Evolutionary conservation across 306 rosid genomes (phyloP).

Genomic region (Quercus glauca): DNA sequence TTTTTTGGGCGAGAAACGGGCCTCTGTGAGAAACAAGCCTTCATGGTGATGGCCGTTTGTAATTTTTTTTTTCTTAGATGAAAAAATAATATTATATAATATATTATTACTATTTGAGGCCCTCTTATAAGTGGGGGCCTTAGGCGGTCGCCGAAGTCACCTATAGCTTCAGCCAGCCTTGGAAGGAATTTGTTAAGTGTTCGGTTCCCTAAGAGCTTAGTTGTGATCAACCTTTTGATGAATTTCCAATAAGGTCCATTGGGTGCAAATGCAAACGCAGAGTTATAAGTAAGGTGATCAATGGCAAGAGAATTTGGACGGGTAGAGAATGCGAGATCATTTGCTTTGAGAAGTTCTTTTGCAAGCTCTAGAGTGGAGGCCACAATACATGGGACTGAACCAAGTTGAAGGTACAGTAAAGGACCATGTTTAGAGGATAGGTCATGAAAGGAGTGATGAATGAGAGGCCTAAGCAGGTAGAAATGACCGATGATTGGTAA

Average conservation of each 20-base stretch:
- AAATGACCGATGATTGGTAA: conserved; percentile 41
- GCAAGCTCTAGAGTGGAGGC: conserved; percentile 32
- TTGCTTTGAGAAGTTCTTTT: conserved; percentile 37
- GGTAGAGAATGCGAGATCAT: conserved; percentile 30
- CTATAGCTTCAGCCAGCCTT: too few species aligned
- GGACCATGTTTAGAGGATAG: conserved; percentile 39
- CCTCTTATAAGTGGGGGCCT: too few species aligned
- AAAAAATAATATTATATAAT: too few species aligned
- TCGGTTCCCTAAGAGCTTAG: conserved; percentile 33
- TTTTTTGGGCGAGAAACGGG: too few species aligned
- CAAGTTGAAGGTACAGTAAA: conserved; percentile 33
- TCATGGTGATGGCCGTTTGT: too few species aligned
- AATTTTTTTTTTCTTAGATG: too few species aligned
- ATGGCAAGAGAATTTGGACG: conserved; percentile 23
- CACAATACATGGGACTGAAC: conserved; percentile 24
- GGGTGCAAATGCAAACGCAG: conserved; percentile 42
- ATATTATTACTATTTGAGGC: too few species aligned
- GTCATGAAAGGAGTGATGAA: conserved; percentile 31
- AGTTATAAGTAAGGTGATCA: conserved; percentile 27
- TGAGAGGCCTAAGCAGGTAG: conserved; percentile 36
- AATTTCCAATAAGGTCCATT: conserved; percentile 45
- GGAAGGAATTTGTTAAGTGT: conserved; percentile 12
- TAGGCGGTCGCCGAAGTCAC: too few species aligned
- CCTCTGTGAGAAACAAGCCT: too few species aligned
- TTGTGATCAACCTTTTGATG: conserved; percentile 32